Base-by-base conservation (phyloP, 768 basidiomycete species). In the Suillus plorans region DNA sequence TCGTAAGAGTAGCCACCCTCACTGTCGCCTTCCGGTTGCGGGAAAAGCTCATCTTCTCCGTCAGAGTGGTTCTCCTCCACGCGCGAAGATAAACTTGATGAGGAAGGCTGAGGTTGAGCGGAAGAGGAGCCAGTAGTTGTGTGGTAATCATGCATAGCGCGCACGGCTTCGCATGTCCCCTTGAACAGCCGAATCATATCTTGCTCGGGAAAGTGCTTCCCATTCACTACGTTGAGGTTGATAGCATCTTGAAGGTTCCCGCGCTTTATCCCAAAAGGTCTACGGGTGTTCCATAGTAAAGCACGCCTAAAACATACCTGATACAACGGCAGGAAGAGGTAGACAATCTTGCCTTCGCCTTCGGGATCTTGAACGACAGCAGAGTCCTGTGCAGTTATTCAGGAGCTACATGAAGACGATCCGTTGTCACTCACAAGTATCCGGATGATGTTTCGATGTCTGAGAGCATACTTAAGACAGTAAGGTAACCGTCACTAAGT, bases 201-300 rank as follows among this genome's bases (percentile, higher is more conserved):
- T 68, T 85, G 85, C 77, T 99, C 97, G 1, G 94, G 85, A 74
- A 95, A 94, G 64, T 88, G 89, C 49, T 89, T 86, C 34, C 89
- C 86, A 67, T 94, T 92, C 62, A 94, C 88, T 39, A 91, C 85
- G 72, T 96, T 89, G 47, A 87, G 82, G 71, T 94, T 94, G 67
- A 99, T 98, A 37, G 88, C 88, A 72, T 99, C 95, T 84, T 99
- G 97, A 8, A 99, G 84, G 72, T 98, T 99, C 36, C 94, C 97
- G 61, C 90, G 84, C 92, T 94, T 68, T 55, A 66, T 66, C 50
- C n/a, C 62, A 18, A 16, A 55, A 10, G n/a, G 66, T 36, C 68
- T 45, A 64, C 49, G 56, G 41, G 18, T 44, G 5, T 45, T 34
- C 31, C 28, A 14, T 44, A 37, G 4, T 3, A 8, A 28, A 18